Evolutionary conservation across 805 yeast species (phyloP), one percentile per base, ranked within the genome.

Genomic region (Clavispora santaluciae): DNA sequence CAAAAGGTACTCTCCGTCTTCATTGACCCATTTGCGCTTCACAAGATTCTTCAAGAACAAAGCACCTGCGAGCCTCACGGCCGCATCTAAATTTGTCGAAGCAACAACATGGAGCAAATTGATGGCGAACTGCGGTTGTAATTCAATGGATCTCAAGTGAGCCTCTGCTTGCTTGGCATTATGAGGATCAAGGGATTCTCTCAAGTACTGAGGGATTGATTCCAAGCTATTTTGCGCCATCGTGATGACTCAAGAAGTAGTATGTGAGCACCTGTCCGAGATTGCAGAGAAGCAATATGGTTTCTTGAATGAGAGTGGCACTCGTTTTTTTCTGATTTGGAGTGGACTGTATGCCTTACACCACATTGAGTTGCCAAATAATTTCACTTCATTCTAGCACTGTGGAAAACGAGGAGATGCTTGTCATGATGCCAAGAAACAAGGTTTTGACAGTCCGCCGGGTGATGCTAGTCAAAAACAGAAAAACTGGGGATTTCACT

Each of bases 31-130:
- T 52, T 76, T 82, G 38, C 96, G 70, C 53, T 78, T 83, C 48
- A 93, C 73, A 46, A 88, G 75, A 60, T 93, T 93, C 60, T 93
- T 93, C 66, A 93, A 88, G 63, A 84, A 89, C 39, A 95, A 67
- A 1, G 96, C 88, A 15, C 86, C 95, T 1, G 99, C 96, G 36
- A 90, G 68, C 46, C 97, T 73, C 1, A 84, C 76, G 2, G 85
- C 68, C 5, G 61, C 57, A 3, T 75, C 72, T 31, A 81, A 55
- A 31, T 72, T 70, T 22, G 69, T 56, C 12, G 84, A 73, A 4
- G 95, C 88, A 24, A 89, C 86, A 13, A 90, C 77, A 55, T 85
- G 89, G 41, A 93, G 64, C 28, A 93, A 64, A 22, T 81, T 76
- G 35, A 87, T 66, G 7, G 95, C 73, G 60, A 93, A 93, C 4